Conservation (phyloP, 371 early-diverging fungal species). For the Saksenaea oblongispora region DNA sequence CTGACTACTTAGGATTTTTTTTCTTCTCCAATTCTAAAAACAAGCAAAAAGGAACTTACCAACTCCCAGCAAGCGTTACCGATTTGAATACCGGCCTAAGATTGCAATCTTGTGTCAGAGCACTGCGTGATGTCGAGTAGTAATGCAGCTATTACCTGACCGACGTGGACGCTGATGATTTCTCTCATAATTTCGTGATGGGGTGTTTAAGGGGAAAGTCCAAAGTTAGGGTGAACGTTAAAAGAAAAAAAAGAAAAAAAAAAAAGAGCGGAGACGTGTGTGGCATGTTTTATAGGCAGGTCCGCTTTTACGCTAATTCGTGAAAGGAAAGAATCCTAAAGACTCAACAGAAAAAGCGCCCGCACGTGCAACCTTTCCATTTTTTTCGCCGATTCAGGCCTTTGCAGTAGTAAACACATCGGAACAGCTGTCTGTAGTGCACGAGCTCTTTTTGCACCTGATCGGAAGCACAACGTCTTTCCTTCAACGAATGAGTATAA, state of each 20-base stretch:
- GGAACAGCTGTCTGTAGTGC: too few relatives aligned
- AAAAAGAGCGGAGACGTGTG: conserved; percentile 1
- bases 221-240: conserved; percentile 24
- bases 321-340: conserved; percentile 1
- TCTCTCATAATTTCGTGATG: conserved; percentile 82
- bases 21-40: conserved; percentile 21
- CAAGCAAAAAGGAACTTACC: conserved; percentile 18
- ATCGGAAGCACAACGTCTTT: too few relatives aligned
- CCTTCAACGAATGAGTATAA: too few relatives aligned
- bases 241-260: conserved; percentile 17
- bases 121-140: background rate
- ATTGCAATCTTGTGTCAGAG: background rate
- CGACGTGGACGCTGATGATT: conserved; percentile 45
- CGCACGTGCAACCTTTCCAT: conserved; percentile 1
- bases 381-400: conserved; percentile 1
- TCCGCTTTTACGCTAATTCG: background rate
- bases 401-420: background rate
- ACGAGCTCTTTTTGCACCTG: too few relatives aligned
- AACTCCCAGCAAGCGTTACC: conserved; percentile 99
- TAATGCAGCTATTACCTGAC: background rate
- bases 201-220: conserved; percentile 11
- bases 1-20: background rate
- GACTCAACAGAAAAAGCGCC: background rate
- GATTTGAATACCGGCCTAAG: conserved; percentile 95
- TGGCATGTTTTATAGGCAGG: background rate